phyloP scores from a whole-genome alignment of 2,329 filamentous ascomycete genomes.

The Ceratocystis cacaofunesta region DNA sequence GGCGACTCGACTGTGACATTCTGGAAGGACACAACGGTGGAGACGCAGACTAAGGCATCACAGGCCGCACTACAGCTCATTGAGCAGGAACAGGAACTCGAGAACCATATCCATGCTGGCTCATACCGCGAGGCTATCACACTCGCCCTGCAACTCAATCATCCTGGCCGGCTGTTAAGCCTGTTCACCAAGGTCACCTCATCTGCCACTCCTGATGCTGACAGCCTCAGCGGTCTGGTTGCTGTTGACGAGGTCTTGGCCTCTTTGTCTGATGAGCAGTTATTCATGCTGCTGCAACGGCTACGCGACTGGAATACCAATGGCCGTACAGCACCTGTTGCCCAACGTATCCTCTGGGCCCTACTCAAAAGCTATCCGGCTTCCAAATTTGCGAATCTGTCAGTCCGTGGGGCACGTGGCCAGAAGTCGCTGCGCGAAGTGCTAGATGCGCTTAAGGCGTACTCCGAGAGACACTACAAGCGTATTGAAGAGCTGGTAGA shows the following conservation, averaged over 20 bases:
- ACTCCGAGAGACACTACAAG: conserved; percentile 86
- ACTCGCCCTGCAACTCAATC: conserved; percentile 82
- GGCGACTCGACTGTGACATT: conserved; percentile 89
- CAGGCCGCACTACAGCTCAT: conserved; percentile 63
- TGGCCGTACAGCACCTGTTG: conserved; percentile 66
- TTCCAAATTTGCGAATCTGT: conserved; percentile 56
- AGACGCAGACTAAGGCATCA: conserved; percentile 61
- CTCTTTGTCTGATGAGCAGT: conserved; percentile 67
- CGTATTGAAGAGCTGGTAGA: conserved; percentile 80
- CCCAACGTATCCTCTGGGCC: conserved; percentile 70
- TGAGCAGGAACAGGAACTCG: conserved; percentile 85
- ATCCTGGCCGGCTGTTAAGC: conserved; percentile 70
- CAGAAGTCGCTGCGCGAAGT: conserved; percentile 66
- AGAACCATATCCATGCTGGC: conserved; percentile 78
- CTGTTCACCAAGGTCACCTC: conserved; percentile 72
- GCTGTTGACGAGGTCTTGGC: conserved; percentile 73
- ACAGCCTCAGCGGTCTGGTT: conserved; percentile 47
- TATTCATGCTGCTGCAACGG: conserved; percentile 67
- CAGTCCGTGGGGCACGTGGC: conserved; percentile 40
- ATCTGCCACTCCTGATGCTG: conserved; percentile 41
- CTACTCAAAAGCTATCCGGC: conserved; percentile 71
- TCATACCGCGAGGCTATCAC: conserved; percentile 89
- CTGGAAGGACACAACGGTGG: conserved; percentile 80
- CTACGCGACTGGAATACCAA: conserved; percentile 97
- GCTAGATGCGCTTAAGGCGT: conserved; percentile 70